Percentiles rank a stretch among this genome's conserved stretches.
These are phyloP conservation scores for Fusarium caatingaense DNA, from an alignment of 2,329 filamentous ascomycete species.

Conservation along the genomic window DNA sequence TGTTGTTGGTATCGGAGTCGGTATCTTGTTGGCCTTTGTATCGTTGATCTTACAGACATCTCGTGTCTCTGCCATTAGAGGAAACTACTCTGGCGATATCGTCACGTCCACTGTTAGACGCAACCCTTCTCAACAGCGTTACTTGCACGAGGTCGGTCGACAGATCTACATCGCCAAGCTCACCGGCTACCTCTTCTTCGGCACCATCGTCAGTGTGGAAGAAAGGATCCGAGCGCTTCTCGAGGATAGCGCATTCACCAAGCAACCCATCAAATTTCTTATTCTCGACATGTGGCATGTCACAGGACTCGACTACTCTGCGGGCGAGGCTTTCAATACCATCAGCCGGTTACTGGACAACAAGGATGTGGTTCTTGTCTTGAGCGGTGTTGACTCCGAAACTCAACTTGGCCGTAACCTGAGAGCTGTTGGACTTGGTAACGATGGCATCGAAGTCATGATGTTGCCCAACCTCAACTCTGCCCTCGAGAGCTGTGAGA, in stretches of 20 bases:
- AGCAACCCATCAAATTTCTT: conserved; percentile 86
- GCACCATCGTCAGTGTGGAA: conserved; percentile 95
- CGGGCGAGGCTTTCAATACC: conserved; percentile 92
- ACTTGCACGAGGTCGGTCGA: conserved; percentile 83
- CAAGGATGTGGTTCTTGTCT: conserved; percentile 81
- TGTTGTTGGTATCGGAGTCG: conserved; percentile 90
- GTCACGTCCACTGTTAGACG: conserved; percentile 92
- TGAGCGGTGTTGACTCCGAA: conserved; percentile 83
- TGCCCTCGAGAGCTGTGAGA: conserved; percentile 93
- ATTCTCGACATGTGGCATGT: conserved; percentile 91
- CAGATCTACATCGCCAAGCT: conserved; percentile 95
- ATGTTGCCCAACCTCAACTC: conserved; percentile 93
- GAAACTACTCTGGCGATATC: conserved; percentile 88
- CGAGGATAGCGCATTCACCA: conserved; percentile 81
- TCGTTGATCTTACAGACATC: conserved; percentile 94
- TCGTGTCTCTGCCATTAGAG: conserved; percentile 86
- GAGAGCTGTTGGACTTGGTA: conserved; percentile 83
- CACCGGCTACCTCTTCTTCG: conserved; percentile 96
- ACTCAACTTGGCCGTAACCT: conserved; percentile 82
- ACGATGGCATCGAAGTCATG: conserved; percentile 77
- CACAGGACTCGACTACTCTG: conserved; percentile 93
- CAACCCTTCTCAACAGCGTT: conserved; percentile 89
- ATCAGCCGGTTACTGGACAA: conserved; percentile 86
- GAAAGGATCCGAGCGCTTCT: conserved; percentile 85
- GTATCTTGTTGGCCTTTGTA: conserved; percentile 90